Evolutionary conservation across 2,329 filamentous ascomycete species (phyloP), one percentile per base, ranked within the genome.

Genomic region (Xylaria sp.): DNA sequence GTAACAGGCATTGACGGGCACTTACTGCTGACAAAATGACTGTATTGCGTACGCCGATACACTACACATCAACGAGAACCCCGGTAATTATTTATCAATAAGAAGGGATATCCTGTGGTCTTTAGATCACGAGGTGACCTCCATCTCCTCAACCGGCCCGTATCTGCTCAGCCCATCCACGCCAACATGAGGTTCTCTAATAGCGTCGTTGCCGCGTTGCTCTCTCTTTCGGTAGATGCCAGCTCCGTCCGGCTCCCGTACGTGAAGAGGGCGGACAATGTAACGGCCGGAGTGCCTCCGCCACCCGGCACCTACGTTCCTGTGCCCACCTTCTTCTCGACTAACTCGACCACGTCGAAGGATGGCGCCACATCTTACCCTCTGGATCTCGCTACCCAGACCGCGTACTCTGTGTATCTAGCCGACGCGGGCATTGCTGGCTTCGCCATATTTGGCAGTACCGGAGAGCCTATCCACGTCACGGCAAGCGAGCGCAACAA

Each of bases 401-500:
- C 83, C 27, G 81, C 83, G 32, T 88, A 91, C 81, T 84, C 84
- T 10, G 75, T 91, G 6, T 88, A 88, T 75, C 85, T 91, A 44
- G 88, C 88, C 44, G 82, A 84, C 61, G 83, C 84, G 71, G 89
- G 89, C 65, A 86, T 91, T 73, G 82, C 82, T 35, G 89, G 89
- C 25, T 81, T 91, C 29, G 87, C 91, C 12, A 81, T 91, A 48
- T 84, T 91, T 59, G 89, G 89, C 27, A 88, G 85, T 47, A 91
- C 89, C 0, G 89, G 89, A 67, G 89, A 91, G 77, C 87, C 87
- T 0, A 85, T 91, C 51, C 88, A 90, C 77, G 81, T 91, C 58
- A 84, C 85, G 23, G 82, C 82, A n/a, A 74, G 80, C n/a, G 89
- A 91, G 72, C 86, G 89, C 40, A 82, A 81, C 65, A 79, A 83